Percentiles rank a stretch among this genome's conserved stretches.
Conservation (phyloP, 2,329 filamentous ascomycete genomes). For the Penicillium sp. region DNA sequence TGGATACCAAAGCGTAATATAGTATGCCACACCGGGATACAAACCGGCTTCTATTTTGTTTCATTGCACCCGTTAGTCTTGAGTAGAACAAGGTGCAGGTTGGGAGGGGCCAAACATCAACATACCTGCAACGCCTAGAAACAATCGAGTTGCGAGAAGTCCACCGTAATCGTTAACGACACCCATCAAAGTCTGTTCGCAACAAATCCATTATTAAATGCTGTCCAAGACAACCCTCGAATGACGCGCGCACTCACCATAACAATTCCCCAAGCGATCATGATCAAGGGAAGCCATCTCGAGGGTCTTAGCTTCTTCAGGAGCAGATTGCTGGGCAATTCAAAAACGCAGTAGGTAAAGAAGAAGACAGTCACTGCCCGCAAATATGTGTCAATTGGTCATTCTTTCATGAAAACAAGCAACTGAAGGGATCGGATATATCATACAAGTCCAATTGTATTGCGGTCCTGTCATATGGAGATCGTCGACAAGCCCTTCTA, state of each 20-base stretch:
- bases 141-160: constrained; percentile 41
- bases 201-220: not conserved
- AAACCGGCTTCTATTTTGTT: constrained; percentile 32
- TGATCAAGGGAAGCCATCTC: constrained; percentile 26
- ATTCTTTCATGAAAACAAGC: not conserved
- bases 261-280: constrained; percentile 41
- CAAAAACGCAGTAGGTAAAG: constrained; percentile 19
- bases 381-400: not conserved
- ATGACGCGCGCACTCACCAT: constrained; percentile 23
- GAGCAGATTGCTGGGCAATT: constrained; percentile 17
- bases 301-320: constrained; percentile 22
- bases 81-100: not conserved
- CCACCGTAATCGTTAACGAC: constrained; percentile 40
- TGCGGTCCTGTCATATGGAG: constrained; percentile 24
- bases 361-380: constrained; percentile 26
- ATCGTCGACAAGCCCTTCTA: constrained; percentile 26
- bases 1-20: constrained; percentile 42
- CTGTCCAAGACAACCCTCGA: not conserved
- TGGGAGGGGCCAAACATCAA: not conserved
- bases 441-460: constrained; percentile 27
- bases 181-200: constrained; percentile 39
- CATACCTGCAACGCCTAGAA: constrained; percentile 33
- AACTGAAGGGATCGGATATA: not conserved
- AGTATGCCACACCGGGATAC: constrained; percentile 39
- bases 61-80: not conserved